Base-by-base conservation (phyloP, 805 yeast species). In the Saccharomycopsis fibuligera region DNA sequence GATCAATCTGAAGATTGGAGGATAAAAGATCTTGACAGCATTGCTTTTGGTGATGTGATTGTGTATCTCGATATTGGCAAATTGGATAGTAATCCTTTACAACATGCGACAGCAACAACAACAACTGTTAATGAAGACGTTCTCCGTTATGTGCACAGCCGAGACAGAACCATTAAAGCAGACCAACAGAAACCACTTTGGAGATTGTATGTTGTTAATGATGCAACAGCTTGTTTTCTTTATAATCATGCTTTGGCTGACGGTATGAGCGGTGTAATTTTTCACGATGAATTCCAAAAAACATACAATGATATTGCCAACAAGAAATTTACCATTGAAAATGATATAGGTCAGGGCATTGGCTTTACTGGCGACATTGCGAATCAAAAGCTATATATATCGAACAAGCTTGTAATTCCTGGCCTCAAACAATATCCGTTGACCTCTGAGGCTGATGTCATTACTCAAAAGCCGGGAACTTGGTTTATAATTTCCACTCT, bases 201-300 rank as follows among this genome's bases (percentile, higher is more conserved):
- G 41, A 38, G 41, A 23, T 38, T 38, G 17, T n/a, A n/a, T 14
- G 25, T 38, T 22, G 25, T 38, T 24, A 31, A 38, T 38, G 41
- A 38, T 23, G 23, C 23, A 5, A 23, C 9, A 8, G 41, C 16
- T 12, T 24, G 31, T 9, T 38, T 38, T 14, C 25, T 19, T n/a
- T 38, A 38, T 24, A 31, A 38, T 38, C 41, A 38, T 38, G 19
- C 12, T 23, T 38, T 38, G 25, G 14, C 25, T 8, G 41, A 38
- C 16, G 41, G 41, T n/a, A 38, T 38, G 41, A 24, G 31, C 14
- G 41, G 41, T 2, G 23, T 38, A 5, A 38, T 24, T 24, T 38
- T 38, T 38, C 5, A 24, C 14, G n/a, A 38, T n/a, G 41, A 38
- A 14, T 38, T 38, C 12, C 41, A 38, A 23, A 22, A 38, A 23